A percentile compares a stretch with the other conserved stretches of the same genome.
phyloP scores from a whole-genome alignment of 1,284 basidiomycete genomes.

The Cryptococcus sp. region DNA sequence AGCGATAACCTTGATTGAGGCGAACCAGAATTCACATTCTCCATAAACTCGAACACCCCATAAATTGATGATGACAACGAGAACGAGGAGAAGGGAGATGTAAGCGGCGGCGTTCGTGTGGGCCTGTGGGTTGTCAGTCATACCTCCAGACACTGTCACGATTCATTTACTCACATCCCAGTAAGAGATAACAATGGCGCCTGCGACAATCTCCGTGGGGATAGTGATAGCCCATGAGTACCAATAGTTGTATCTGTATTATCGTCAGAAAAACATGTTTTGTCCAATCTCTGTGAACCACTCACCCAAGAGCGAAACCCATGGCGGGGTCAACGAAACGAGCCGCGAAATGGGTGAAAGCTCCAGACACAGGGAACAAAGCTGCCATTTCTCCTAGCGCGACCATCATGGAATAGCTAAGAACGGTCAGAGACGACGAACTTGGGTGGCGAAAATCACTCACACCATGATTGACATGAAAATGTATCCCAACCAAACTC shows the following conservation, averaged over 20 bases:
- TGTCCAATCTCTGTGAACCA: constrained; percentile 9
- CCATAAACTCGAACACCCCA: constrained; percentile 41
- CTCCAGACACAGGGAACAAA: constrained; percentile 42
- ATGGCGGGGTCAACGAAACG: constrained; percentile 55
- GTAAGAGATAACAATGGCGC: constrained; percentile 26
- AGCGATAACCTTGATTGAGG: constrained; percentile 32
- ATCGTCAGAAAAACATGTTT: neutral
- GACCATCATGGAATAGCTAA: constrained; percentile 39
- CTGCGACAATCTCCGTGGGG: neutral
- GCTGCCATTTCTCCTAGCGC: constrained; percentile 50
- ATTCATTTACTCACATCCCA: constrained; percentile 5
- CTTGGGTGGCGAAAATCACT: neutral
- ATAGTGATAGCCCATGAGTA: constrained; percentile 6
- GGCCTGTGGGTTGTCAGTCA: neutral
- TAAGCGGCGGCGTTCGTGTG: constrained; percentile 46
- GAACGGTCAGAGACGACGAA: neutral
- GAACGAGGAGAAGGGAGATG: constrained; percentile 47
- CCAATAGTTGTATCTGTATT: neutral
- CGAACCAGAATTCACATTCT: constrained; percentile 43
- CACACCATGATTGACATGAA: constrained; percentile 45
- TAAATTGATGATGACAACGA: constrained; percentile 49
- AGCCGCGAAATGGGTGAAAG: constrained; percentile 44
- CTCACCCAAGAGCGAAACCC: constrained; percentile 36
- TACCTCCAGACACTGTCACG: neutral
- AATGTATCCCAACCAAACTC: constrained; percentile 43